Evolutionary conservation across 495 filamentous ascomycete genomes (phyloP), one percentile per base, ranked within the genome.

Genomic region (Daldinia vernicosa): DNA sequence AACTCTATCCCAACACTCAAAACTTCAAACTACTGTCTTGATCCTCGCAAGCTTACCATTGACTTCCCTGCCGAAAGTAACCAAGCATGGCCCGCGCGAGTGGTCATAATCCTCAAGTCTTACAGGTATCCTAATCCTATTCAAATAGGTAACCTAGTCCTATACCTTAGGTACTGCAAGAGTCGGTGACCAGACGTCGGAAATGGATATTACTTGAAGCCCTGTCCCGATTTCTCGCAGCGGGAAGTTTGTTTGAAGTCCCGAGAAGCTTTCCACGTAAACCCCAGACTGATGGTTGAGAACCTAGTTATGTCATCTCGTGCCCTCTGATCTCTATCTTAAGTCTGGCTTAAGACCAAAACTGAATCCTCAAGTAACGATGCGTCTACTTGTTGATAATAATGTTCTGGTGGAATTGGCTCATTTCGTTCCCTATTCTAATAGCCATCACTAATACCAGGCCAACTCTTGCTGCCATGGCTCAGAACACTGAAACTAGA

Each of bases 381-480:
- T 64, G 56, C 11, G 39, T 35, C 43, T 71, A 59, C 63, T 56
- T 63, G 15, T 8, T 53, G 17, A 15, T 9, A 52, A 61, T 64
- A 30, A 72, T 68, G 65, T 65, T 68, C 32, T 68, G 60, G 65
- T 53, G 61, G 65, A 72, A 65, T 53, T 72, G 64, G 65, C 56
- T 65, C 30, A 60, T 72, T 39, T 68, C 65, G 30, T 8, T 68
- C 15, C 70, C 70, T 43, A 60, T 58, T 22, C 30, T 56, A 17
- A 27, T 63, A 40, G 30, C 60, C 27, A 39, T 45, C 22, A 67
- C 27, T 22, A 53, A 68, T 52, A 57, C 60, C 11, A 65, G 65
- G 55, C 37, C 56, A 40, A 63, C 59, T 55, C 4, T 67, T 50
- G 56, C 60, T 26, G 40, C 43, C 19, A 72, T 72, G 70, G 59